Evolutionary conservation across 2,329 filamentous ascomycete genomes (phyloP).

Genomic region (Trichoderma sp.): DNA sequence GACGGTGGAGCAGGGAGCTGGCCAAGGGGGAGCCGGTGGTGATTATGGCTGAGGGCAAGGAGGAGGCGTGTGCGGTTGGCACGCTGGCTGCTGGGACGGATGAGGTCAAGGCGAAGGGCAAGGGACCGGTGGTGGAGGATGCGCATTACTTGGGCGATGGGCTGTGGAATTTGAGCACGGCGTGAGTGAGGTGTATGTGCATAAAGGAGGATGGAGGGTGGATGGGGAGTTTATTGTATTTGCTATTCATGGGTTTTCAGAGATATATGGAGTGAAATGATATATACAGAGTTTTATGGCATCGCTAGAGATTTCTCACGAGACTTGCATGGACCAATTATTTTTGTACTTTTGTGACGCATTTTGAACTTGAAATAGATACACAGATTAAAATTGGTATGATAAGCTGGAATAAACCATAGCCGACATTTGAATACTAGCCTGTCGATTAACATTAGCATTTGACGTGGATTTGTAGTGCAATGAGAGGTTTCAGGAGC

Average conservation of each 20-base stretch:
- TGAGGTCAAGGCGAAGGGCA: constrained; percentile 92
- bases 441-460: too few relatives aligned
- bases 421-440: too few relatives aligned
- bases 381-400: too few relatives aligned
- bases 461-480: too few relatives aligned
- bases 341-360: too few relatives aligned
- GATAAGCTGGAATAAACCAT: too few relatives aligned
- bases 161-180: constrained; percentile 72
- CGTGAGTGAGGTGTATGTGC: constrained; percentile 50
- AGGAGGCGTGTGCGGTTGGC: constrained; percentile 86
- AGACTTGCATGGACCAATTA: too few relatives aligned
- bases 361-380: too few relatives aligned
- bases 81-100: constrained; percentile 81
- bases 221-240: background rate
- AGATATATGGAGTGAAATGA: background rate
- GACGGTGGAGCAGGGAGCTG: constrained; percentile 68
- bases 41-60: constrained; percentile 90
- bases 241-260: background rate
- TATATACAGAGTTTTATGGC: background rate
- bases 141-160: constrained; percentile 95
- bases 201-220: background rate
- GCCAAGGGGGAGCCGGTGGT: constrained; percentile 83
- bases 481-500: too few relatives aligned
- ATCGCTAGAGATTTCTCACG: too few relatives aligned
- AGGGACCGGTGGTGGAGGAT: constrained; percentile 91